Conservation (phyloP, 2,329 filamentous ascomycete genomes). For the Scedosporium apiospermum region DNA sequence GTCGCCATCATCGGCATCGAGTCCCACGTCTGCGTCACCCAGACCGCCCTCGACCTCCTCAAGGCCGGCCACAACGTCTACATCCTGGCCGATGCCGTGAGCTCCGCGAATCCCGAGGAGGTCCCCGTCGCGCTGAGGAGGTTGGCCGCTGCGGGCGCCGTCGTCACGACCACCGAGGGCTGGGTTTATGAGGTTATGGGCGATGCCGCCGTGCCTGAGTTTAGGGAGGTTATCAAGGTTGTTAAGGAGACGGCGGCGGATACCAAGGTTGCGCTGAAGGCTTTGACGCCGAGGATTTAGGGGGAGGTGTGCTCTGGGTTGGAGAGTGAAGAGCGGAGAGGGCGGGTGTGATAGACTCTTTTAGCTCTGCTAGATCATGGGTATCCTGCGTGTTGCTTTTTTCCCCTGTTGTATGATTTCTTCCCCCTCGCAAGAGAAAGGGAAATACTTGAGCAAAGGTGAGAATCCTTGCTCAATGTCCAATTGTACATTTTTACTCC, state of each 20-base stretch:
- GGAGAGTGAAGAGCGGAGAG: neutral
- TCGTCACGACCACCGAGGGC: slow-evolving; percentile 81
- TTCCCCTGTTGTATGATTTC: neutral
- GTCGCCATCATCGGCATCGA: slow-evolving; percentile 86
- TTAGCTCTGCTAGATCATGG: no score
- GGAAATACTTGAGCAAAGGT: no score
- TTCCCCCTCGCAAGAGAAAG: no score
- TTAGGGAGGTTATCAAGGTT: slow-evolving; percentile 61
- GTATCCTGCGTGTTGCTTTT: no score
- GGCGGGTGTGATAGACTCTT: neutral
- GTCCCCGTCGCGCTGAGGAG: slow-evolving; percentile 68
- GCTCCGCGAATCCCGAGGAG: slow-evolving; percentile 77
- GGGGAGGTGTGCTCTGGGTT: neutral
- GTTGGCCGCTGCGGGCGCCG: slow-evolving; percentile 64
- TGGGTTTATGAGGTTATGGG: slow-evolving; percentile 84
- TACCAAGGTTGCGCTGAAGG: slow-evolving; percentile 60
- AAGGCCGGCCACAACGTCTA: slow-evolving; percentile 71
- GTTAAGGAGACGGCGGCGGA: slow-evolving; percentile 68
- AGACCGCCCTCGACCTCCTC: slow-evolving; percentile 79
- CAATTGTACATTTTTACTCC: no score
- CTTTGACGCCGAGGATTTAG: slow-evolving; percentile 54
- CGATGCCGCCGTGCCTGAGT: slow-evolving; percentile 65
- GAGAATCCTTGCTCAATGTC: no score
- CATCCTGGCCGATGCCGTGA: slow-evolving; percentile 80
- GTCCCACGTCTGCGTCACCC: slow-evolving; percentile 86